Base-by-base conservation (phyloP, 2,329 filamentous ascomycete species). In the Aspergillus jensenii region DNA sequence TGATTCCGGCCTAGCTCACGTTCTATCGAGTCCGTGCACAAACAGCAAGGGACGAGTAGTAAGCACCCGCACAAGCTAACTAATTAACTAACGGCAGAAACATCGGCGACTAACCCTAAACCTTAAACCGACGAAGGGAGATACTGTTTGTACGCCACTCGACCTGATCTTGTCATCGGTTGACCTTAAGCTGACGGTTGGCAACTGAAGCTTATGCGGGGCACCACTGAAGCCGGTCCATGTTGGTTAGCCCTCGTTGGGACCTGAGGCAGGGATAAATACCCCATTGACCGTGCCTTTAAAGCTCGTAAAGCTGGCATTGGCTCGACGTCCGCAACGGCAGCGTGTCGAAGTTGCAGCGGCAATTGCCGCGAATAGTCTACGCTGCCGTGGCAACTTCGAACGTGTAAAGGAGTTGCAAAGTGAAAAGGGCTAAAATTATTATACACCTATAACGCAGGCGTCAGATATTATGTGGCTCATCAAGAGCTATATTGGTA, bases 61-160 rank as follows among this genome's bases (percentile, higher is more conserved):
- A 27, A 45, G 48, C 46, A 40, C 27, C 23, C 33, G 19, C 21
- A 49, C 25, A 33, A 54, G 47, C 44, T 43, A 55, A 52, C 44
- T 14, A 7, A 27, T 39, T 43, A 55, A 52, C 44, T 14, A 7
- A 27, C 27, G 27, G 40, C 43, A 45, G 56, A 59, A 45, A 41
- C 44, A 39, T 39, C 23, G 17, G 45, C 27, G 15, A 48, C n/a
- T 9, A 33, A 57, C 35, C 53, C 52, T 41, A 51, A 51, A 51
- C 35, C 35, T 55, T 49, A 43, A 55, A 49, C 25, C 21, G 25
- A 43, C 45, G 35, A 43, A 35, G 23, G 2, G 33, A 41, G 23
- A 41, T 19, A 27, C 19, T 17, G 14, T 6, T 15, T 43, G 19
- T 11, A 11, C n/a, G n/a, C 35, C 14, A 37, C 33, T 12, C 4